phyloP scores from a whole-genome alignment of 331 rosid genomes.

The Prunus yedoensis region DNA sequence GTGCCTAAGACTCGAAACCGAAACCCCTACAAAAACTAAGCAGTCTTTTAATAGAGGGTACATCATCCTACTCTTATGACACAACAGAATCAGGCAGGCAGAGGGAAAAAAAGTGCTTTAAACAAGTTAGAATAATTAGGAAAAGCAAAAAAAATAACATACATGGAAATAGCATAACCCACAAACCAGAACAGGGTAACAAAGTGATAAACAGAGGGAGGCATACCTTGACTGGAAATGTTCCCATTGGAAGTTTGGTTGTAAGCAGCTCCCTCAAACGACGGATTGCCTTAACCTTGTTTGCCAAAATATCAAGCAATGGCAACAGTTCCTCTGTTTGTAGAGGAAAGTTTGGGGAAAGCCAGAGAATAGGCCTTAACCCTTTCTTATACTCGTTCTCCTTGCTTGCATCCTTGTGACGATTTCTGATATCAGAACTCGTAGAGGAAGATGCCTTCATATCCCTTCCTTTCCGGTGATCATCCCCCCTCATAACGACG shows the following conservation, averaged over 20 bases:
- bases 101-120: not conserved
- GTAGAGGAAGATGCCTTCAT: conserved; percentile 44
- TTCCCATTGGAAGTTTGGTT: conserved; percentile 92
- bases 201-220: not conserved
- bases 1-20: not conserved
- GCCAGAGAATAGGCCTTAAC: conserved; percentile 96
- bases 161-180: conserved; percentile 1
- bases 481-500: conserved; percentile 65
- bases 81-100: not conserved
- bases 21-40: not conserved
- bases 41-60: not conserved
- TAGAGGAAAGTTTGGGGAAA: conserved; percentile 84
- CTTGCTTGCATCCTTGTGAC: conserved; percentile 65
- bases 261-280: conserved; percentile 97
- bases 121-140: not conserved
- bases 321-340: conserved; percentile 85
- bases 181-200: not conserved
- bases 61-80: not conserved
- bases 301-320: conserved; percentile 91
- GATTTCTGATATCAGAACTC: conserved; percentile 58
- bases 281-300: conserved; percentile 95
- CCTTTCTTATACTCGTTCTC: conserved; percentile 97
- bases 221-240: conserved; percentile 96
- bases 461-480: conserved; percentile 68
- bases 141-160: not conserved